Evolutionary conservation across 2,329 filamentous ascomycete genomes (phyloP).

Genomic region (Fusarium compactum): DNA sequence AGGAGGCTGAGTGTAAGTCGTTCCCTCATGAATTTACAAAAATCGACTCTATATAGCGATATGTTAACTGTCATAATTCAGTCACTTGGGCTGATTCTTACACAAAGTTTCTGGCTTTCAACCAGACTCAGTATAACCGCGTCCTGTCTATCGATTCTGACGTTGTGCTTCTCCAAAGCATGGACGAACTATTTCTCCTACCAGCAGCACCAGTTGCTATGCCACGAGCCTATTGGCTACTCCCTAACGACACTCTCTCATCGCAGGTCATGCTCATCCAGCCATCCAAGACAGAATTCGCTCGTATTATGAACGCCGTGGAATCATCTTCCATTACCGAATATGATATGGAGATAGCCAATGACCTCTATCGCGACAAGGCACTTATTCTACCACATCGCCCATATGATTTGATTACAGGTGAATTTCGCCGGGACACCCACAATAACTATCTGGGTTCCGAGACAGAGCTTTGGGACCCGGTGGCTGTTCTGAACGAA

Average conservation of each 20-base stretch:
- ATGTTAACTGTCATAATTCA: no score
- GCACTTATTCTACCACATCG: no score
- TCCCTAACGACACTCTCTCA: slow-evolving; percentile 65
- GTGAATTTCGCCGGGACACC: no score
- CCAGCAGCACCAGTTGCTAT: slow-evolving; percentile 72
- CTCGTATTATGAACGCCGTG: slow-evolving; percentile 48
- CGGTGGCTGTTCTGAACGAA: no score
- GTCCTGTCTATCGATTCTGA: slow-evolving; percentile 71
- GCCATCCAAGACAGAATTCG: slow-evolving; percentile 66
- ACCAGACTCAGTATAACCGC: slow-evolving; percentile 68
- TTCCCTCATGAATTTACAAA: no score
- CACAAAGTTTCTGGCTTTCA: slow-evolving; percentile 77
- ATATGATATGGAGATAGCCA: slow-evolving; percentile 77
- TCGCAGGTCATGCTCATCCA: slow-evolving; percentile 70
- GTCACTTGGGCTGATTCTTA: slow-evolving; percentile 72
- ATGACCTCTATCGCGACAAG: slow-evolving; percentile 63
- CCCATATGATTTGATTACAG: no score
- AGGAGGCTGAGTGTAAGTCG: no score
- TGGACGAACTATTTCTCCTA: slow-evolving; percentile 79
- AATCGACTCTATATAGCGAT: no score
- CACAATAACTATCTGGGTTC: no score
- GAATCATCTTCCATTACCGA: slow-evolving; percentile 49
- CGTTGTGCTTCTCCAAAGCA: slow-evolving; percentile 68
- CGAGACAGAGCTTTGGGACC: no score
- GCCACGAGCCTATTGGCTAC: slow-evolving; percentile 78